Evolutionary conservation across 2,329 filamentous ascomycete species (phyloP).

Genomic region (Fusarium ambrosium): DNA sequence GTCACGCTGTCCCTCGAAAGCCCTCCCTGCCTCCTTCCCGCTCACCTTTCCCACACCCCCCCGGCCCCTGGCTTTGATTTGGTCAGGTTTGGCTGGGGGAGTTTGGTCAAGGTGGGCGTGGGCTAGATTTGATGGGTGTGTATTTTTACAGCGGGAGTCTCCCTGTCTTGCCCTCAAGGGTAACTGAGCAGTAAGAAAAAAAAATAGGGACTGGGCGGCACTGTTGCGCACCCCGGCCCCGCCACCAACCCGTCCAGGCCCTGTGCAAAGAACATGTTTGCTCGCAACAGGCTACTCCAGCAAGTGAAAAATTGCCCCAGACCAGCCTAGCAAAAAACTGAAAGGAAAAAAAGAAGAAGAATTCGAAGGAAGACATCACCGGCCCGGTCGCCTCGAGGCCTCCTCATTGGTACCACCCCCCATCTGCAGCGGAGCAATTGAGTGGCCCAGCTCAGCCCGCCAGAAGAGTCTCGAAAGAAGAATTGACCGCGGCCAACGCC

Average conservation of each 20-base stretch:
- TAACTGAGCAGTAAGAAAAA: not conserved
- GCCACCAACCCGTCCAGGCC: constrained; percentile 14
- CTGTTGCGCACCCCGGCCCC: constrained; percentile 7
- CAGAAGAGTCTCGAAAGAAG: constrained; percentile 48
- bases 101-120: constrained; percentile 25
- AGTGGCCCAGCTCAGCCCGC: constrained; percentile 35
- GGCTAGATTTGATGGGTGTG: constrained; percentile 17
- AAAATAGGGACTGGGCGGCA: not conserved
- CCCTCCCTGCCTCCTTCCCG: constrained; percentile 36
- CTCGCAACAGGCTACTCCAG: constrained; percentile 16
- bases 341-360: not conserved
- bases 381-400: constrained; percentile 42
- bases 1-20: constrained; percentile 42
- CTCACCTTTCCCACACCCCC: constrained; percentile 41
- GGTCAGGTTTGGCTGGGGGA: constrained; percentile 32
- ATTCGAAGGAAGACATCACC: constrained; percentile 20
- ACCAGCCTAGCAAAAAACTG: not conserved
- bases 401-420: constrained; percentile 39
- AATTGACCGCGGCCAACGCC: constrained; percentile 25
- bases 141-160: constrained; percentile 14
- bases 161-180: not conserved
- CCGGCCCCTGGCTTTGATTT: constrained; percentile 23
- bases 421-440: constrained; percentile 28
- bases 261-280: constrained; percentile 8
- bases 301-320: constrained; percentile 1